These are phyloP conservation scores for Westerdykella aurantiaca DNA, from an alignment of 2,329 filamentous ascomycete species.

Conservation along the genomic window DNA sequence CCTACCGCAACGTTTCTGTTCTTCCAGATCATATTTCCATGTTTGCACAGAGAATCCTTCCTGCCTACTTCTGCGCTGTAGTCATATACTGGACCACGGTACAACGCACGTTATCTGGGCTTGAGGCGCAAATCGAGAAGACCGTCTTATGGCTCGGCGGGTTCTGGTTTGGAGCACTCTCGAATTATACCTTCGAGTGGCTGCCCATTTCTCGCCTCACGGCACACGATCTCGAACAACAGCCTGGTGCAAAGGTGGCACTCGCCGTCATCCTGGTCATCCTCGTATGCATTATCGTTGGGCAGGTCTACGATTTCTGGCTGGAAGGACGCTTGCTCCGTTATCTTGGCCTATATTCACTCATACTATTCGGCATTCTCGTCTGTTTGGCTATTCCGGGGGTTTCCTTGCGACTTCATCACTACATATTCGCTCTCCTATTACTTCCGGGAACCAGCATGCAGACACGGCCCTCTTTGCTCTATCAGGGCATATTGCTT, in stretches of 20 bases:
- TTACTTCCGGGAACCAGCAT: constrained; percentile 32
- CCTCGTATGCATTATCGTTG: constrained; percentile 59
- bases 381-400: constrained; percentile 66
- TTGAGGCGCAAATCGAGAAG: constrained; percentile 82
- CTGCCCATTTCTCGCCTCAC: constrained; percentile 89
- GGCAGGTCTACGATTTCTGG: constrained; percentile 82
- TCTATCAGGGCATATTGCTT: constrained; percentile 34
- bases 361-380: constrained; percentile 61
- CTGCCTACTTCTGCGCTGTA: constrained; percentile 77
- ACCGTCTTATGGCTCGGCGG: constrained; percentile 81
- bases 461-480: constrained; percentile 30
- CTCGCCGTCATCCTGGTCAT: constrained; percentile 68
- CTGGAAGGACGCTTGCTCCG: constrained; percentile 72
- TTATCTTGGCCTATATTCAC: constrained; percentile 70
- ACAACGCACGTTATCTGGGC: constrained; percentile 62
- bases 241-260: constrained; percentile 81
- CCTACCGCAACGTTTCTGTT: constrained; percentile 39
- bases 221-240: constrained; percentile 76
- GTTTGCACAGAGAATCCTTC: constrained; percentile 73
- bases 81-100: constrained; percentile 80
- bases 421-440: constrained; percentile 44
- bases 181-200: constrained; percentile 89
- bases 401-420: constrained; percentile 80
- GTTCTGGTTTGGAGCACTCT: constrained; percentile 83
- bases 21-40: constrained; percentile 50